phyloP scores from a whole-genome alignment of 2,329 filamentous ascomycete species.

The Ambrosiella beaveri region DNA sequence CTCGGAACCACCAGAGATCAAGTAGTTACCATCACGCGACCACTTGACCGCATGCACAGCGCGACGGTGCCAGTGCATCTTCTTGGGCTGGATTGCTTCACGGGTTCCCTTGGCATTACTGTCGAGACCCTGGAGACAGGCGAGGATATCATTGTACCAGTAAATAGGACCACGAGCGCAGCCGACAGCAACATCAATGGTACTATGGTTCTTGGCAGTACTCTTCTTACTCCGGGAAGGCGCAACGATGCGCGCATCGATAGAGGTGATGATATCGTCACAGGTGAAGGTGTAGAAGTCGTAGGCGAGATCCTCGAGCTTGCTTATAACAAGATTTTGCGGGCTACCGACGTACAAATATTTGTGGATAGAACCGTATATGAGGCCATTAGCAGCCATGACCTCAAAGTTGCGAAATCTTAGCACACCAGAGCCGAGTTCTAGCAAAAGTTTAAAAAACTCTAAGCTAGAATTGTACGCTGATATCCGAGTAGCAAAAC shows the following conservation, averaged over 20 bases:
- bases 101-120: constrained; percentile 23
- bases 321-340: constrained; percentile 15
- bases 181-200: constrained; percentile 61
- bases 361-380: constrained; percentile 19
- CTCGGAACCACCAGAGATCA: constrained; percentile 84
- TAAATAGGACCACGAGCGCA: constrained; percentile 60
- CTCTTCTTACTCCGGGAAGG: constrained; percentile 15
- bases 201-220: constrained; percentile 6
- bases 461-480: constrained; percentile 5
- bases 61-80: constrained; percentile 81
- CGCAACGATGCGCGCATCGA: constrained; percentile 39
- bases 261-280: constrained; percentile 46
- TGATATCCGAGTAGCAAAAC: constrained; percentile 8
- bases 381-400: constrained; percentile 2
- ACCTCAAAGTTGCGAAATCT: constrained; percentile 10
- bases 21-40: constrained; percentile 89
- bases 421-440: constrained; percentile 3
- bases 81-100: constrained; percentile 40
- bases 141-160: constrained; percentile 60
- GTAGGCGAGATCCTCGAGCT: constrained; percentile 16
- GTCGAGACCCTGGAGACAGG: constrained; percentile 32
- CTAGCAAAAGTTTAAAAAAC: constrained; percentile 10
- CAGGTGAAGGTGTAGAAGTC: constrained; percentile 38
- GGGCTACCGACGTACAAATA: constrained; percentile 22
- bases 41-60: constrained; percentile 74